Base-by-base conservation (phyloP, 2,329 filamentous ascomycete species). In the Cercospora brassicicola region DNA sequence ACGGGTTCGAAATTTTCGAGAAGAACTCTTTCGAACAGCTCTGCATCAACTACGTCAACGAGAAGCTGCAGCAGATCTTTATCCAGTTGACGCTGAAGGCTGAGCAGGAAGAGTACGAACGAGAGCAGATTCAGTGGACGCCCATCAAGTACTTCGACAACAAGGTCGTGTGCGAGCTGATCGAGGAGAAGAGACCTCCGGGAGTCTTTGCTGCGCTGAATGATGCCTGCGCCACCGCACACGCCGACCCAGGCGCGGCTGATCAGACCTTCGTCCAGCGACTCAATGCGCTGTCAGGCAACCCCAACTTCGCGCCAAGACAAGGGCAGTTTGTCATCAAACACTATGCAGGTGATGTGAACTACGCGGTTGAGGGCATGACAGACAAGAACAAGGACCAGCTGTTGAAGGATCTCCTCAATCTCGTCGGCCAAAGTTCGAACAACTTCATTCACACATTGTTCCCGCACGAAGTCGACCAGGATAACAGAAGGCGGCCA, bases 341-440 rank as follows among this genome's bases (percentile, higher is more conserved):
- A 84, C 95, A 99, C 81, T 99, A 99, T 78, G 95, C 95, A 67
- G 95, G 95, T 81, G 95, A 99, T 81, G 95, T 99, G 73, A 90
- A 89, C 72, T 99, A 99, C 80, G 92, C 91, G 1, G 90, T 98
- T 2, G 92, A 96, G 66, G 95, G 95, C 68, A 99, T 99, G 84
- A 99, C 95, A 0, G 95, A 99, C 80, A 99, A 99, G 86, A 99
- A 98, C 85, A 99, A 98, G 85, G 95, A 99, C 77, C 93, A 96
- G 80, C 85, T 99, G 55, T 84, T 98, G 67, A 99, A 99, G 83
- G 95, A 97, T 74, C 84, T 99, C 51, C 86, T 98, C 62, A 94
- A 92, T 77, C 85, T 99, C 42, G 91, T 97, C 76, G 90, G 90
- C 69, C 88, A 89, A 73, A 97, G 93, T 77, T 87, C 88, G 67